Base-by-base conservation (phyloP, 495 filamentous ascomycete genomes). In the Hypoxylon fuscum region DNA sequence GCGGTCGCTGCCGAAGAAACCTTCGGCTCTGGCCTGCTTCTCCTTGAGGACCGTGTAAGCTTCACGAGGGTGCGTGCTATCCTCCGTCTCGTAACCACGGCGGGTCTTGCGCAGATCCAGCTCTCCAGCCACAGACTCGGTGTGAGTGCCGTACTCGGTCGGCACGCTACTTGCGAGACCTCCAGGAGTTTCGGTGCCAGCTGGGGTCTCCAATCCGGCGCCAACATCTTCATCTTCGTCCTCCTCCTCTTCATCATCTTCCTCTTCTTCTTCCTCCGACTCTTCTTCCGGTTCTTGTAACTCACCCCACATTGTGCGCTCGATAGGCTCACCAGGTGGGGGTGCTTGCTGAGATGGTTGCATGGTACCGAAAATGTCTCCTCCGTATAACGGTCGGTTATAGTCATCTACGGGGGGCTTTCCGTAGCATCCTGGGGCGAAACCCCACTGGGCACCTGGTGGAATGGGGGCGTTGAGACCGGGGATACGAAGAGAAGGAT, bases 391-490 rank as follows among this genome's bases (percentile, higher is more conserved):
- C 1, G 95, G 93, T 20, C 90, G 76, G 72, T 95, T 93, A 69
- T 90, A 90, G 64, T 97, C 95, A 72, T 97, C 93, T 0, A 96
- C 86, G 1, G 95, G 95, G 2, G 95, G 95, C 70, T 97, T 97
- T 42, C 95, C 95, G 75, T 95, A 98, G 32, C 94, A 93, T 37
- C 95, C 95, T 22, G 95, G 92, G 66, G 93, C 90, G 70, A 96
- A 97, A 12, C 95, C 95, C 95, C 95, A 98, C 67, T 85, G 82
- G 8, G 88, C 93, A n/a, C 95, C 95, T n/a, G 90, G 83, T 3
- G 95, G 95, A 6, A 92, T 89, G 3, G 95, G 92, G n/a, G 93
- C 92, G 76, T 97, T 98, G 17, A 98, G 81, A 23, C 95, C 95
- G 5, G 95, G 90, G 45, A 98, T 93, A 70, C 94, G 96, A 38